phyloP scores from a whole-genome alignment of 1,139 yeast species.

The Pichiaceae sp. region DNA sequence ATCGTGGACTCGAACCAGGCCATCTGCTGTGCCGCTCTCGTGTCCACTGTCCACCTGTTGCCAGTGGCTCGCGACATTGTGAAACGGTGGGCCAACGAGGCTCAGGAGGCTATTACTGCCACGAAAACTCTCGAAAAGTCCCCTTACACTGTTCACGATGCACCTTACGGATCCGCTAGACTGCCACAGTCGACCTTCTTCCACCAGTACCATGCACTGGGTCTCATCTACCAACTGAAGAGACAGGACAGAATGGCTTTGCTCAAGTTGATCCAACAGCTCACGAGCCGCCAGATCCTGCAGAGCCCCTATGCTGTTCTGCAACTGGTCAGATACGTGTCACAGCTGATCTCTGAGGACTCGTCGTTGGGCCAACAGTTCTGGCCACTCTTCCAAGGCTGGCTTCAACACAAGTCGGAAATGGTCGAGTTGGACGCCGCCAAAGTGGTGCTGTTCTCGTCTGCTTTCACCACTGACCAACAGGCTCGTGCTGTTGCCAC shows the following conservation, averaged over 20 bases:
- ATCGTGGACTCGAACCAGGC: constrained; percentile 87
- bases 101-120: constrained; percentile 75
- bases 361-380: constrained; percentile 48
- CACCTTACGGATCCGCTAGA: constrained; percentile 38
- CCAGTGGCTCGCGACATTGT: constrained; percentile 90
- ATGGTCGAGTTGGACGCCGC: constrained; percentile 94
- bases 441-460: constrained; percentile 60
- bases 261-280: constrained; percentile 80
- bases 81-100: constrained; percentile 87
- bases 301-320: constrained; percentile 73
- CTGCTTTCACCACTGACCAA: constrained; percentile 54
- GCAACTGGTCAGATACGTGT: constrained; percentile 77
- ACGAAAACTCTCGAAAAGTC: constrained; percentile 58
- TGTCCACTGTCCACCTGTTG: constrained; percentile 80
- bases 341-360: constrained; percentile 47
- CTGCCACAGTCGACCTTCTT: constrained; percentile 65
- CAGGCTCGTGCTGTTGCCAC: constrained; percentile 61
- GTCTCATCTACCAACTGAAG: constrained; percentile 79
- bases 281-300: constrained; percentile 46
- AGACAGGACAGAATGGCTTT: constrained; percentile 92
- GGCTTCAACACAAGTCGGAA: constrained; percentile 77
- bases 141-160: constrained; percentile 46
- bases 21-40: constrained; percentile 86
- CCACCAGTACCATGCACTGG: constrained; percentile 94
- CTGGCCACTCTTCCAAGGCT: constrained; percentile 58